These are phyloP conservation scores for Leccinum variicolor DNA, from an alignment of 768 basidiomycete species.

Conservation along the genomic window DNA sequence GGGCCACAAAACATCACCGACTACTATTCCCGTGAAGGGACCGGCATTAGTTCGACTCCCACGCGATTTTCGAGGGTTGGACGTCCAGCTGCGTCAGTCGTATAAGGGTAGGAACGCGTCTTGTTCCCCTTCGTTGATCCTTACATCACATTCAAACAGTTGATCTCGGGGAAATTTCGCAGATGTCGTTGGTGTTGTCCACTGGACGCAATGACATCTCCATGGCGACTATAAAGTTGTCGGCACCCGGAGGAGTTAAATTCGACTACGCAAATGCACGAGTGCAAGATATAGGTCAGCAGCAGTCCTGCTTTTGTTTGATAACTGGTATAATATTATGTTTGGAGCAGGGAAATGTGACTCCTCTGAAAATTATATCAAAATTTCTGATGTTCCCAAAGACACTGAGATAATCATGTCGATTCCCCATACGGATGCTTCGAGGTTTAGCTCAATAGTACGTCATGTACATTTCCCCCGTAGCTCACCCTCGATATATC, in stretches of 20 bases:
- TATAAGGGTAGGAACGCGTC: slow-evolving; percentile 22
- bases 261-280: slow-evolving; percentile 43
- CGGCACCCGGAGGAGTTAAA: slow-evolving; percentile 50
- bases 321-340: slow-evolving; percentile 1
- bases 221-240: slow-evolving; percentile 50
- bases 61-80: slow-evolving; percentile 56
- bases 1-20: slow-evolving; percentile 39
- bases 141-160: slow-evolving; percentile 39
- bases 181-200: slow-evolving; percentile 52
- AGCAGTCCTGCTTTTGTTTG: slow-evolving; percentile 8
- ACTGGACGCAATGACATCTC: slow-evolving; percentile 68
- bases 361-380: slow-evolving; percentile 41
- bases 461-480: slow-evolving; percentile 17
- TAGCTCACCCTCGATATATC: neutral
- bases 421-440: slow-evolving; percentile 66
- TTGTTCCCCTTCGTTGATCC: slow-evolving; percentile 13
- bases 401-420: slow-evolving; percentile 46
- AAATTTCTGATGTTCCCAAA: slow-evolving; percentile 45
- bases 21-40: slow-evolving; percentile 21
- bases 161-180: slow-evolving; percentile 58
- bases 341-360: slow-evolving; percentile 29
- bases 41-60: slow-evolving; percentile 57
- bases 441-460: slow-evolving; percentile 60
- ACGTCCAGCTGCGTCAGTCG: slow-evolving; percentile 63
- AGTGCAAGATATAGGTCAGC: slow-evolving; percentile 35